Percentiles rank a stretch among this genome's conserved stretches.
These are phyloP conservation scores for Fraxinus floribunda DNA, from an alignment of 305 asterid genomes.

Conservation along the genomic window DNA sequence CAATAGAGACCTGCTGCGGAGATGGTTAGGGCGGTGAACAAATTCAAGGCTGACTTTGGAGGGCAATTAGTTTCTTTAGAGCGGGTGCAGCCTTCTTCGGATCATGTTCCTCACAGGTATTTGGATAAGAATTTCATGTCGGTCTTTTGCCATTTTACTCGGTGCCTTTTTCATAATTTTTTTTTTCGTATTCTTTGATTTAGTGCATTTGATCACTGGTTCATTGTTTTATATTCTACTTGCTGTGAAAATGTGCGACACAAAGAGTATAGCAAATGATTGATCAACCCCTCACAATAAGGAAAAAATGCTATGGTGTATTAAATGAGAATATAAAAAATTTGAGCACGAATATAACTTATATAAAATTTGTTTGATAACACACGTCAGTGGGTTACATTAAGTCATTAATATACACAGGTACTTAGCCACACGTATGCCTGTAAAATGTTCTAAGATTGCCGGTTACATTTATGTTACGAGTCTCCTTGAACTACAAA, in stretches of 20 bases:
- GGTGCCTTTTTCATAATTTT: background rate
- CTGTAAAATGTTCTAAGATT: background rate
- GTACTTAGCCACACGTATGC: background rate
- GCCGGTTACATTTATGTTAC: background rate
- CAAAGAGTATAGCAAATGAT: slow-evolving; percentile 12
- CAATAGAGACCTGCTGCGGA: slow-evolving; percentile 82
- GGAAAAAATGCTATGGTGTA: background rate
- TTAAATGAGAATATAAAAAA: background rate
- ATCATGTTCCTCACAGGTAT: slow-evolving; percentile 98
- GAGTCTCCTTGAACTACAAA: background rate
- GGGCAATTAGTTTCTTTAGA: slow-evolving; percentile 79
- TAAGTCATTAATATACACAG: background rate
- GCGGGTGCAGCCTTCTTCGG: slow-evolving; percentile 93
- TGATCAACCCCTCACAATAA: background rate
- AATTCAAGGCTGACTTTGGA: slow-evolving; percentile 93
- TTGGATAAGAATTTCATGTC: slow-evolving; percentile 12
- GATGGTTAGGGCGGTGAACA: slow-evolving; percentile 84
- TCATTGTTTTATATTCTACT: slow-evolving; percentile 9
- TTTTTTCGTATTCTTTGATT: background rate
- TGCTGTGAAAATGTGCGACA: background rate
- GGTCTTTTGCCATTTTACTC: slow-evolving; percentile 5
- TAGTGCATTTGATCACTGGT: slow-evolving; percentile 14
- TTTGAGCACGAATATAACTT: background rate
- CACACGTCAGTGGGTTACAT: background rate
- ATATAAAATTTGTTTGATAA: background rate